Conservation (phyloP, 139 green algal species). For the Tetratostichococcus sp. region DNA sequence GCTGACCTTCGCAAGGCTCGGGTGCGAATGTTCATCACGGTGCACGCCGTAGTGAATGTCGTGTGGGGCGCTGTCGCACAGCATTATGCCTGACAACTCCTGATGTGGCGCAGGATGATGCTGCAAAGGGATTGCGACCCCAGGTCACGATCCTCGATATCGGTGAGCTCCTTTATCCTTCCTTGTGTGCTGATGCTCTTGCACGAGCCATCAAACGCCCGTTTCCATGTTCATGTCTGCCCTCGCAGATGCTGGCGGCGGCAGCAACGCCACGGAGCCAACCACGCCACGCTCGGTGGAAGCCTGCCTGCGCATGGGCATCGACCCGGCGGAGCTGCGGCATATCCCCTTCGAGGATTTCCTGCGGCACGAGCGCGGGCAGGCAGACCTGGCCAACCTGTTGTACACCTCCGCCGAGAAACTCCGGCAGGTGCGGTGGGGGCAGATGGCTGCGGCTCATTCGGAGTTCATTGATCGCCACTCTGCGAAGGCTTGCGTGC, state of each 20-base stretch:
- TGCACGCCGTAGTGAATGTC: no score
- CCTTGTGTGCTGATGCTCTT: not conserved
- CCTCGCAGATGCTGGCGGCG: no score
- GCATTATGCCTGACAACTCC: not conserved
- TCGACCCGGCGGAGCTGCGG: conserved; percentile 74
- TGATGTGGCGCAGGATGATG: conserved; percentile 37
- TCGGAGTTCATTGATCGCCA: no score
- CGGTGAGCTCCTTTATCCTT: conserved; percentile 32
- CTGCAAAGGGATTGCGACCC: conserved; percentile 32
- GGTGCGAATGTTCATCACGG: no score
- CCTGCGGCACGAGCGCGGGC: conserved; percentile 34
- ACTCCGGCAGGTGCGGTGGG: conserved; percentile 56
- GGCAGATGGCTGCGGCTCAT: no score
- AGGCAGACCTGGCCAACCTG: conserved; percentile 53
- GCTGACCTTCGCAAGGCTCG: conserved; percentile 37
- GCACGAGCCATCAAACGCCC: no score
- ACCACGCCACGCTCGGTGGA: conserved; percentile 74
- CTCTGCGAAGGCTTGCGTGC: no score
- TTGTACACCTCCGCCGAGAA: conserved; percentile 64
- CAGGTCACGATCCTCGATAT: conserved; percentile 70
- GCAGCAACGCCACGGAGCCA: conserved; percentile 39
- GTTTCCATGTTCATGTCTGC: no score
- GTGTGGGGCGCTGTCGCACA: no score
- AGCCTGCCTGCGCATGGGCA: conserved; percentile 74
- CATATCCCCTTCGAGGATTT: conserved; percentile 59